These are phyloP conservation scores for Linnemannia hyalina DNA, from an alignment of 192 early-diverging fungal species.

Conservation along the genomic window DNA sequence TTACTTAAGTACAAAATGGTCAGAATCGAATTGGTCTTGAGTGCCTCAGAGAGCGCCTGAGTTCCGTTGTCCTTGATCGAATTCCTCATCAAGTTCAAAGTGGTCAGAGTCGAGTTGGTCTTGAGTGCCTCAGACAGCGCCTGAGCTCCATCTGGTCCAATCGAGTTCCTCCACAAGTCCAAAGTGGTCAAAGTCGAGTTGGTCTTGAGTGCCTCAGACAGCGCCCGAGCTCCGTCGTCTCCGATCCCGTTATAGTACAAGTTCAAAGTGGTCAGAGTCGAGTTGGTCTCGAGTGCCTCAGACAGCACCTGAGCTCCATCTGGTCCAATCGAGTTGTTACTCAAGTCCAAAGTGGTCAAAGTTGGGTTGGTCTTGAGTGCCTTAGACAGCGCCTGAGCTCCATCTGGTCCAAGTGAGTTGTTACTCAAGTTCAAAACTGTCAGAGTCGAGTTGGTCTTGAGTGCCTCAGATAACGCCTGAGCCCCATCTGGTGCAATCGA, in stretches of 20 bases:
- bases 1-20: not conserved
- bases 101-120: constrained; percentile 19
- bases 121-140: constrained; percentile 44
- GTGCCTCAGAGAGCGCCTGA: constrained; percentile 16
- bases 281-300: constrained; percentile 40
- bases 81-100: not conserved
- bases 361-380: constrained; percentile 26
- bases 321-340: constrained; percentile 5
- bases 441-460: constrained; percentile 19
- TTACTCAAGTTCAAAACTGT: not conserved
- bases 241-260: constrained; percentile 7
- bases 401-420: not conserved
- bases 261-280: constrained; percentile 28
- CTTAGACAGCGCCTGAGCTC: constrained; percentile 2
- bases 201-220: constrained; percentile 20
- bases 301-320: constrained; percentile 22
- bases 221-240: constrained; percentile 7
- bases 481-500: not conserved
- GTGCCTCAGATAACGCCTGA: constrained; percentile 6
- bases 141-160: constrained; percentile 7
- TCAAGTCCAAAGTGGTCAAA: constrained; percentile 18
- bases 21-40: constrained; percentile 16
- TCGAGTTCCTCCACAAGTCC: not conserved
- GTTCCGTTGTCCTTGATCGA: not conserved
- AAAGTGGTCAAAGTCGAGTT: constrained; percentile 14